Evolutionary conservation across 2,329 filamentous ascomycete genomes (phyloP).

Genomic region (Metarhizium guizhouense): DNA sequence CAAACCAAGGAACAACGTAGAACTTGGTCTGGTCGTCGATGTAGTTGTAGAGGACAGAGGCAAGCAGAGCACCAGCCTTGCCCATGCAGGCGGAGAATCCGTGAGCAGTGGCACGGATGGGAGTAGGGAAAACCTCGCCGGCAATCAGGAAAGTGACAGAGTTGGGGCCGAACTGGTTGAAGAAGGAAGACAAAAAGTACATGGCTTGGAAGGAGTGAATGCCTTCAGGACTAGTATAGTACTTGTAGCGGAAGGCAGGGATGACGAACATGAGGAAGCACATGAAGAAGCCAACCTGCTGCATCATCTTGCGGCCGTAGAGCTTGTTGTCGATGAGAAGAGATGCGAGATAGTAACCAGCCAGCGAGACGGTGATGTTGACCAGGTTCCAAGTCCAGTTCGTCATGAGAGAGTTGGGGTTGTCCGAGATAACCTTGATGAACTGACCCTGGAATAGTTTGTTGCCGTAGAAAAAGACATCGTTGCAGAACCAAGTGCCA

Average conservation of each 20-base stretch:
- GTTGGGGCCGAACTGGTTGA: constrained; percentile 98
- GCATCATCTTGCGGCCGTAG: constrained; percentile 94
- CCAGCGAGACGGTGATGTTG: constrained; percentile 80
- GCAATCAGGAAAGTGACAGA: constrained; percentile 93
- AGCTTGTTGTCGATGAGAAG: constrained; percentile 92
- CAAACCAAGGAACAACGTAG: constrained; percentile 92
- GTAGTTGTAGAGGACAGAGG: constrained; percentile 90
- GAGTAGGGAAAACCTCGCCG: constrained; percentile 92
- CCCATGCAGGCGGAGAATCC: constrained; percentile 88
- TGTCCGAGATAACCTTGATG: constrained; percentile 69
- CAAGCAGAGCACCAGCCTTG: constrained; percentile 80
- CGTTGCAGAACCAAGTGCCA: constrained; percentile 89
- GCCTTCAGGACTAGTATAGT: constrained; percentile 64
- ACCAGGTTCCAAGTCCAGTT: constrained; percentile 88
- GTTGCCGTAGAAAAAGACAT: constrained; percentile 99
- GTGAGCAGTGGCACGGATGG: constrained; percentile 86
- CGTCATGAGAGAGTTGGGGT: constrained; percentile 66
- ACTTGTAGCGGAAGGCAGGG: constrained; percentile 78
- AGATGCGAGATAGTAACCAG: constrained; percentile 83
- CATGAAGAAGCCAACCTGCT: constrained; percentile 86
- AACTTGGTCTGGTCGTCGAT: constrained; percentile 79
- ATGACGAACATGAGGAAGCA: constrained; percentile 91
- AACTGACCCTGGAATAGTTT: constrained; percentile 94
- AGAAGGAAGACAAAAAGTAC: constrained; percentile 97
- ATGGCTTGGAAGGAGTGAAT: constrained; percentile 93